phyloP scores from a whole-genome alignment of 495 filamentous ascomycete species.

The Schizothecium vesticola region DNA sequence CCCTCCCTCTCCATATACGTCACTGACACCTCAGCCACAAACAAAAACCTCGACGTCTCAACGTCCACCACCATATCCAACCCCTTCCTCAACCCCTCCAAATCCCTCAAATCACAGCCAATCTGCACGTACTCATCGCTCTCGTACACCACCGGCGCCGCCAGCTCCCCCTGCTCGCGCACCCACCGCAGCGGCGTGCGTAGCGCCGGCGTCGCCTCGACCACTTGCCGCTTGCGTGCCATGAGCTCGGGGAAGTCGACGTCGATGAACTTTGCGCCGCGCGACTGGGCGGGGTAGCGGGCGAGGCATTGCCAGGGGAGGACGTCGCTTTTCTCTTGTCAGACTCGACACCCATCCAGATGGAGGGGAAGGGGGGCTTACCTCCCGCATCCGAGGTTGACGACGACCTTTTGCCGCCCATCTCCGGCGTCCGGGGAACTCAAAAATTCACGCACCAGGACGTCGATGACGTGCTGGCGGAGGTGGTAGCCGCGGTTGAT shows the following conservation, averaged over 20 bases:
- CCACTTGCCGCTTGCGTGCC: constrained; percentile 61
- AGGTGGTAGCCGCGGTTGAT: constrained; percentile 89
- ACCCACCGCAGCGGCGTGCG: constrained; percentile 24
- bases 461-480: constrained; percentile 73
- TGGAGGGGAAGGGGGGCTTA: constrained; percentile 40
- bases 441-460: constrained; percentile 66
- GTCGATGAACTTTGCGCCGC: constrained; percentile 66
- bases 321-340: constrained; percentile 60
- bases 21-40: constrained; percentile 82
- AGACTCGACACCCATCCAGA: not conserved
- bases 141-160: constrained; percentile 43
- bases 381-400: constrained; percentile 92
- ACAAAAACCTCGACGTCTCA: constrained; percentile 58
- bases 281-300: constrained; percentile 50
- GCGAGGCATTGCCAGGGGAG: constrained; percentile 79
- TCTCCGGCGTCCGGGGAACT: constrained; percentile 40
- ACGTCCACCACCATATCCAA: constrained; percentile 52
- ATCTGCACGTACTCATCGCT: constrained; percentile 71
- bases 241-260: constrained; percentile 84
- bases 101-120: constrained; percentile 73
- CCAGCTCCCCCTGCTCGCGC: not conserved
- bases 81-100: constrained; percentile 50
- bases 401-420: constrained; percentile 57
- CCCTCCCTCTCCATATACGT: constrained; percentile 82
- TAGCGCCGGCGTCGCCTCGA: constrained; percentile 57